phyloP scores from a whole-genome alignment of 2,329 filamentous ascomycete genomes.

The Beauveria medogensis region DNA sequence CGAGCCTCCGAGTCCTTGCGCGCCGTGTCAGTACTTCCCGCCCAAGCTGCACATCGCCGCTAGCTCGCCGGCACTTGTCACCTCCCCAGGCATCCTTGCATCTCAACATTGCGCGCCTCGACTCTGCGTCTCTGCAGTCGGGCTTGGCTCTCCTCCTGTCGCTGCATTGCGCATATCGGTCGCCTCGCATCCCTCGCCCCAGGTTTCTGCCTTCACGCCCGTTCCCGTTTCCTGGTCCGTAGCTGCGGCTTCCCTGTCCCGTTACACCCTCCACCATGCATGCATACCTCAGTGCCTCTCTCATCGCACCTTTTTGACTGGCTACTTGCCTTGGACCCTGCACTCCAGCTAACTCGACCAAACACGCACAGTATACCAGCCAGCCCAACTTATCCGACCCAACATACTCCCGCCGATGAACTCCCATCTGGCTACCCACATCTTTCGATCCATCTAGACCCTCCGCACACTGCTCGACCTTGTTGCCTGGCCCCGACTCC shows the following conservation, averaged over 20 bases:
- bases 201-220: neutral
- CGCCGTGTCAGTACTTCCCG: neutral
- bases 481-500: neutral
- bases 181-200: neutral
- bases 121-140: neutral
- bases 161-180: neutral
- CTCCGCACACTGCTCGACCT: neutral
- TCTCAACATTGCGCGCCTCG: neutral
- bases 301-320: neutral
- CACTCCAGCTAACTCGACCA: constrained; percentile 6
- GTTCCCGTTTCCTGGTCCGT: constrained; percentile 6
- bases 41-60: neutral
- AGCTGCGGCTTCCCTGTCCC: neutral
- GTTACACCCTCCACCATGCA: constrained; percentile 7
- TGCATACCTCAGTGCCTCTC: constrained; percentile 4
- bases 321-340: neutral
- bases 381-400: neutral
- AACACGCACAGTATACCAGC: neutral
- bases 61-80: neutral
- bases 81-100: constrained; percentile 2
- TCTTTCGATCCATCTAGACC: constrained; percentile 7
- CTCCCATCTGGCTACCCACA: constrained; percentile 1
- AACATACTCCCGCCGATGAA: neutral
- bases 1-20: neutral
- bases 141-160: neutral